Conservation (phyloP, 805 yeast genomes). For the Zygosaccharomyces siamensis region DNA sequence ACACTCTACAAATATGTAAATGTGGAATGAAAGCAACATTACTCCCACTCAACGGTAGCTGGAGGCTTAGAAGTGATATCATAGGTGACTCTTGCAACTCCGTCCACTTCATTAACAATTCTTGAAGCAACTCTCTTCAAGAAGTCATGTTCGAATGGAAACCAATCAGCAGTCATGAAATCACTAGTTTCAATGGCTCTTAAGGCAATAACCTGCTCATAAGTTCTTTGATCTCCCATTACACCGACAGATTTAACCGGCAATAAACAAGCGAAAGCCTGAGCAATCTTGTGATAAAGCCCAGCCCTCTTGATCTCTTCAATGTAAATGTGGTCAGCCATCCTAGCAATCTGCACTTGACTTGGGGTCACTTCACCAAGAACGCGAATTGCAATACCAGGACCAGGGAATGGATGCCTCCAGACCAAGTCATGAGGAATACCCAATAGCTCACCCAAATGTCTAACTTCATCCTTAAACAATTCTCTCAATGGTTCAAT, state of each 20-base stretch:
- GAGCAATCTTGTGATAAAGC: conserved; percentile 85
- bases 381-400: conserved; percentile 98
- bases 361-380: conserved; percentile 92
- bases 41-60: conserved; percentile 99
- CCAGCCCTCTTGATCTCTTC: conserved; percentile 95
- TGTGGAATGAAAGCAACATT: conserved; percentile 23
- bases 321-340: conserved; percentile 93
- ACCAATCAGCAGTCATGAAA: conserved; percentile 99
- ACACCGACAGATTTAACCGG: conserved; percentile 99
- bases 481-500: conserved; percentile 98
- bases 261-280: conserved; percentile 93
- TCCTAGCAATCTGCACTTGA: conserved; percentile 95
- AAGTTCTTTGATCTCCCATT: conserved; percentile 99
- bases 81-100: conserved; percentile 98
- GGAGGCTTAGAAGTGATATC: conserved; percentile 99
- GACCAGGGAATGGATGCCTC: conserved; percentile 99
- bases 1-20: background rate
- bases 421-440: conserved; percentile 96
- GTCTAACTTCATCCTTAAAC: conserved; percentile 98
- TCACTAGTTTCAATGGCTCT: conserved; percentile 97
- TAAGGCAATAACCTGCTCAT: conserved; percentile 97
- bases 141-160: conserved; percentile 84
- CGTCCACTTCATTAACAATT: conserved; percentile 97
- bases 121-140: conserved; percentile 90
- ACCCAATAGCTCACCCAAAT: conserved; percentile 88